A percentile compares a stretch with the other conserved stretches of the same genome.
These are phyloP conservation scores for Phytopythium aichiense DNA, from an alignment of 352 stramenopile genomes.

Conservation along the genomic window DNA sequence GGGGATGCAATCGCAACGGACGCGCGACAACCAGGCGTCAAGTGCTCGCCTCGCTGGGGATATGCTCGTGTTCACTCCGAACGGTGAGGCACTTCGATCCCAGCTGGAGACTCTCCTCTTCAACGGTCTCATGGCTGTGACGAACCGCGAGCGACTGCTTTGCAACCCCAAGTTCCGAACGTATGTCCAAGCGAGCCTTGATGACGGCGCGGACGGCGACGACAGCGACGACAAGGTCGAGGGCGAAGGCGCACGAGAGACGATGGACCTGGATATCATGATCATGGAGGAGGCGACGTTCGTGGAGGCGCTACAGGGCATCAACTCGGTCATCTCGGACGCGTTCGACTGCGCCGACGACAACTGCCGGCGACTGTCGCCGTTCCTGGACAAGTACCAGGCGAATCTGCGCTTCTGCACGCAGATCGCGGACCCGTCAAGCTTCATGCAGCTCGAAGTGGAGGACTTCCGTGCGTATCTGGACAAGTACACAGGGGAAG, in stretches of 20 bases:
- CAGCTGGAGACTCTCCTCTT: slow-evolving; percentile 71
- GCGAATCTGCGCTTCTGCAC: slow-evolving; percentile 66
- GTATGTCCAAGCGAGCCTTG: slow-evolving; percentile 55
- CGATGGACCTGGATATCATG: slow-evolving; percentile 72
- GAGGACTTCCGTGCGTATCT: slow-evolving; percentile 63
- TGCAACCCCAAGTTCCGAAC: slow-evolving; percentile 59
- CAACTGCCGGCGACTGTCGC: slow-evolving; percentile 53
- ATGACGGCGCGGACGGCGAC: slow-evolving; percentile 31
- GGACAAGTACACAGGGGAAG: slow-evolving; percentile 61
- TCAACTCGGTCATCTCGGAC: slow-evolving; percentile 50
- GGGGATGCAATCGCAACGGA: background rate
- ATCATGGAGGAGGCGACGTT: slow-evolving; percentile 73
- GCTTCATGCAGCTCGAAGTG: slow-evolving; percentile 26
- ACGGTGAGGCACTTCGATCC: slow-evolving; percentile 45
- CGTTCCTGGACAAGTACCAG: slow-evolving; percentile 75
- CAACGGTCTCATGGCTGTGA: slow-evolving; percentile 61
- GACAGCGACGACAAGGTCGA: slow-evolving; percentile 34
- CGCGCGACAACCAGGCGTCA: background rate
- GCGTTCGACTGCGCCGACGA: slow-evolving; percentile 43
- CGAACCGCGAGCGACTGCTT: slow-evolving; percentile 56
- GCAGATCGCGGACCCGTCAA: slow-evolving; percentile 23
- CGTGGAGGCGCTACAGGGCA: slow-evolving; percentile 45
- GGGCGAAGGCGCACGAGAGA: slow-evolving; percentile 34
- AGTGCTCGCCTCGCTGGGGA: slow-evolving; percentile 12
- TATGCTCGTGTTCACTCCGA: slow-evolving; percentile 45